Evolutionary conservation across 2,329 filamentous ascomycete species (phyloP), one percentile per base, ranked within the genome.

Genomic region (Pyrenophora tritici-repentis): DNA sequence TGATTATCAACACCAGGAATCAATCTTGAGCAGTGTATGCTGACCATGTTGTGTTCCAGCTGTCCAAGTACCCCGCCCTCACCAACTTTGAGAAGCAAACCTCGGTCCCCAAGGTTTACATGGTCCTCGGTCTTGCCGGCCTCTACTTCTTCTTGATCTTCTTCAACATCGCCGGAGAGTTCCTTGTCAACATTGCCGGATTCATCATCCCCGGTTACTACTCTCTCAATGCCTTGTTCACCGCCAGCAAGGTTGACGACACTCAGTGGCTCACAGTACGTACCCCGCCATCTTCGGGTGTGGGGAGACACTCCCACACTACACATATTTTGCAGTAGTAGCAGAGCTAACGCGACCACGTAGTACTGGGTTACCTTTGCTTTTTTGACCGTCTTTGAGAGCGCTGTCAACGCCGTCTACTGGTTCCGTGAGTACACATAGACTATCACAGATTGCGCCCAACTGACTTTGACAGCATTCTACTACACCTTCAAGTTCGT

Each of bases 401-500:
- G 88, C 76, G 83, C 89, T 56, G 78, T 95, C 70, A 91, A 83
- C 78, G 88, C 91, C 59, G 89, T 93, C 59, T 94, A 94, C 84
- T 95, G 90, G 90, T 91, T 95, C 82, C 89, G 74, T 76, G 70
- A 53, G 74, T 70, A 29, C n/a, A 16, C 10, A 18, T 10, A 12
- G 13, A 34, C 20, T 9, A 8, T 26, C 34, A 10, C 32, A 18
- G 14, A 29, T 17, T 24, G 13, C 20, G 16, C 49, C 9, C 26
- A 17, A 52, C 63, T 65, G 47, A 67, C 50, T 16, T 18, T 29
- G 7, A n/a, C 49, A 76, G 78, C 94, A 73, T 99, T 99, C 82
- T 99, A 99, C 88, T 99, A 90, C 80, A 93, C 92, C 74, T 97
- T 99, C 89, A 99, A 99, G 85, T 97, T 99, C 74, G 81, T 95